Percentiles rank a stretch among this genome's conserved stretches.
Conservation (phyloP, 2,329 filamentous ascomycete species). For the Raffaelea albimanens region DNA sequence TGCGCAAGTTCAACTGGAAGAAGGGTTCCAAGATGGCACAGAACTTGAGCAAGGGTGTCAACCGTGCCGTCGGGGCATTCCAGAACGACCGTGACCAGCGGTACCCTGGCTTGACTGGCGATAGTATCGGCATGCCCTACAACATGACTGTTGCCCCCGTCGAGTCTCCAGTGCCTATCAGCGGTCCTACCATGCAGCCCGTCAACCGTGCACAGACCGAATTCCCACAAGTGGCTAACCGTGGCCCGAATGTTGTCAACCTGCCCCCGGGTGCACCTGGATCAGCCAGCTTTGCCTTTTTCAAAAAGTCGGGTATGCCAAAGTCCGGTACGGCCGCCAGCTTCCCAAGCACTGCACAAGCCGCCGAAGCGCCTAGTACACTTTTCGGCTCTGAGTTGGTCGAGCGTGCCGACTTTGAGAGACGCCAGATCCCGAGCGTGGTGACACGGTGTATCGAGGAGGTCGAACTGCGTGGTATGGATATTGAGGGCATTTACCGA, state of each 20-base stretch:
- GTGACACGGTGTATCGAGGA: constrained; percentile 93
- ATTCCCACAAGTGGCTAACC: constrained; percentile 5
- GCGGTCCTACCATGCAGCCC: constrained; percentile 20
- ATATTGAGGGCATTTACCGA: constrained; percentile 93
- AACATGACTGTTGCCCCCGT: constrained; percentile 53
- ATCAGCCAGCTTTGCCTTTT: constrained; percentile 53
- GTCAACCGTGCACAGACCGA: constrained; percentile 15
- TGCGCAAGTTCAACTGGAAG: constrained; percentile 98
- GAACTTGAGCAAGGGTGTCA: constrained; percentile 87
- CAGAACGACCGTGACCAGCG: constrained; percentile 45
- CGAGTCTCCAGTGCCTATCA: constrained; percentile 31
- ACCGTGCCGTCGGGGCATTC: constrained; percentile 75
- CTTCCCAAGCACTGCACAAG: constrained; percentile 22
- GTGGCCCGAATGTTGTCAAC: background rate
- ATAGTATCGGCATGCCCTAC: constrained; percentile 62
- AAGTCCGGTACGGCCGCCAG: constrained; percentile 40
- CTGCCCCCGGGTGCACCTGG: background rate
- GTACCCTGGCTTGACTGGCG: constrained; percentile 46
- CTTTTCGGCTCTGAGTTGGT: constrained; percentile 87
- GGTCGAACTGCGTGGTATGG: constrained; percentile 92
- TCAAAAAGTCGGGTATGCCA: constrained; percentile 45
- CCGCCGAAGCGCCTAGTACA: constrained; percentile 42
- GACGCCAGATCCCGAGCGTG: constrained; percentile 78
- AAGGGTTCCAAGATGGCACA: constrained; percentile 93
- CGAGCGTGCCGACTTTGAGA: constrained; percentile 79